Evolutionary conservation across 1,284 basidiomycete species (phyloP), one percentile per base, ranked within the genome.

Genomic region (Kwoniella shivajii): DNA sequence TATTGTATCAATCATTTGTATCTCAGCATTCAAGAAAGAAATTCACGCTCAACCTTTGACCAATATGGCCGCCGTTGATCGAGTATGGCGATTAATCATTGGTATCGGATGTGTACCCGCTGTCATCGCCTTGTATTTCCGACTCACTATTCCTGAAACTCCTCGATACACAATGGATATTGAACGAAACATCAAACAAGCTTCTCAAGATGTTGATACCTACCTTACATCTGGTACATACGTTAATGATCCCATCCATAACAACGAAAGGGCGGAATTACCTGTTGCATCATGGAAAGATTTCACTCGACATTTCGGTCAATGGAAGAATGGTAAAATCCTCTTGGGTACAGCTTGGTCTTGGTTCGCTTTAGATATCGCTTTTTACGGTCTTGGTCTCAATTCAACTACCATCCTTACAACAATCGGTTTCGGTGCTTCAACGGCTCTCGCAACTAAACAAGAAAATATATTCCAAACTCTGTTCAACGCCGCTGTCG

Each of bases 131-230:
- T 74, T 80, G 48, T 83, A 82, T 77, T 82, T 81, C 79, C 80
- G 77, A 54, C 57, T 76, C 31, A 79, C 79, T 34, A 80, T 80
- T 61, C 77, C 80, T 59, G 81, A 81, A 69, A 82, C 81, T 14
- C 69, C 89, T 34, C 88, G 90, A 65, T 94, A 89, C 82, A 92
- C 89, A 57, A 89, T 92, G 86, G 90, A 92, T 79, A 84, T 92
- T 65, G 88, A 92, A 79, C 85, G 88, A 59, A 89, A 92, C 77
- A 82, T 91, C 60, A 80, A 84, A 66, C 86, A 88, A 69, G 88
- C 88, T 10, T 69, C 84, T 13, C 78, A 82, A 51, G 88, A 90
- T 71, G 86, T 88, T 62, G 65, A 75, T 64, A 82, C 83, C 36
- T 85, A 88, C 68, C 75, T 90, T 50, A 79, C 81, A 39, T 81